Base-by-base conservation (phyloP, 768 basidiomycete species). In the Hemileccinum rubropunctum region DNA sequence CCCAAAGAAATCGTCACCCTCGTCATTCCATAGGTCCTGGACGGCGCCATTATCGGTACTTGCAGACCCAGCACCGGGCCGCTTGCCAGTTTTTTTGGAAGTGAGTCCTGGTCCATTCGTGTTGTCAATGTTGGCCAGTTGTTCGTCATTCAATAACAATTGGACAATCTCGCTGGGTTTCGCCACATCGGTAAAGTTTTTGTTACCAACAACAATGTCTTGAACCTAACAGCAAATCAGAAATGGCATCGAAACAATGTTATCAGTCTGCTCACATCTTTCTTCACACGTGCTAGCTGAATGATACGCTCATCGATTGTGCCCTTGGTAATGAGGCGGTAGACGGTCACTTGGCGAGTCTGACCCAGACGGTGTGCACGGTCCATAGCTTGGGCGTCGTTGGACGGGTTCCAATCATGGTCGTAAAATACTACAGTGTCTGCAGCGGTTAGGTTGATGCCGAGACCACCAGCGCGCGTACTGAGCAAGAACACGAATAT, bases 151-250 rank as follows among this genome's bases (percentile, higher is more conserved):
- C 60, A 99, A 79, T 43, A 99, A 75, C 39, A 99, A 70, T 53
- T 94, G 93, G 14, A 95, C 95, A 47, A 99, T 97, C 68, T 99
- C 97, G 71, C 91, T 95, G 23, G 93, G 91, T 66, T 93, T 95
- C 17, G 92, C 83, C 46, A 89, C 88, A 55, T 97, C 94, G 2
- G 89, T 91, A 65, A 97, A 85, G 53, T 83, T 92, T 71, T 97
- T 98, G 72, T 91, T 95, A 45, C 97, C 97, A 8, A 99, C 97
- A 45, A 99, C 97, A 52, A 98, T 95, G 60, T 99, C 97, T 83
- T 98, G 97, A 5, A 98, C 95, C 92, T 95, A 50, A 18, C 47
- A 51, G 23, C 52, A 44, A 48, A 45, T 42, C 37, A 45, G 45
- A 34, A 34, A 27, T 13, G 20, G 8, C 8, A 41, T 30, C 10